These are phyloP conservation scores for Ceriops zippeliana DNA, from an alignment of 345 rosid species.

Conservation along the genomic window DNA sequence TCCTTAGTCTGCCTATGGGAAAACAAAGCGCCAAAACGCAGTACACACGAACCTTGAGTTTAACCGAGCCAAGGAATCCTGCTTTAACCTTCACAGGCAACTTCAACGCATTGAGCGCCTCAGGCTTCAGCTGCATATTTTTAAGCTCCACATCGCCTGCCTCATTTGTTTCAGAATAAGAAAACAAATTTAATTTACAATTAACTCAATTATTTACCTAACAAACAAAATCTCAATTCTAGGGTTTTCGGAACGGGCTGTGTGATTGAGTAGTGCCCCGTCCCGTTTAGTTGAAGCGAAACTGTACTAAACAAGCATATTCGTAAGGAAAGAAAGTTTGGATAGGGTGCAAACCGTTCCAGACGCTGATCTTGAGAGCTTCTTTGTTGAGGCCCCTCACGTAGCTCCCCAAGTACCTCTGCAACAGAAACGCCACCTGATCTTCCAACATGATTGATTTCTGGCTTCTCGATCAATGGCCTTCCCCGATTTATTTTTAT, in stretches of 20 bases:
- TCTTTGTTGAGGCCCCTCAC: slow-evolving; percentile 85
- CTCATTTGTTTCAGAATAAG: background rate
- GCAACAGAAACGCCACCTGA: slow-evolving; percentile 87
- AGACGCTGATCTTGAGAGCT: slow-evolving; percentile 96
- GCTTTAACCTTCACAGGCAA: slow-evolving; percentile 98
- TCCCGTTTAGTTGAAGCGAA: background rate
- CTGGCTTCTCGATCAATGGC: slow-evolving; percentile 1
- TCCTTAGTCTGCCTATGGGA: too few relatives aligned
- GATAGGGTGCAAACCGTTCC: slow-evolving; percentile 58
- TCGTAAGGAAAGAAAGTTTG: background rate
- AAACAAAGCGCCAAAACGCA: background rate
- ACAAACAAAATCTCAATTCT: background rate
- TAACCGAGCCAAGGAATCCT: slow-evolving; percentile 98
- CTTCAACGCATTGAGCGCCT: slow-evolving; percentile 92
- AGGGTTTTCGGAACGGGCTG: too few relatives aligned
- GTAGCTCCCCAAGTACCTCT: slow-evolving; percentile 85
- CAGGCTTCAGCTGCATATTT: slow-evolving; percentile 97
- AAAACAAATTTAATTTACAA: background rate
- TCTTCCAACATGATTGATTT: slow-evolving; percentile 84
- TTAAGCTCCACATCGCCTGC: slow-evolving; percentile 92
- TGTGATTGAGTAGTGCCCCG: too few relatives aligned
- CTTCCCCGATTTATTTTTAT: background rate
- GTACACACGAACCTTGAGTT: slow-evolving; percentile 68
- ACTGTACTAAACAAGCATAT: background rate
- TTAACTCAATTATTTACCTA: background rate